Evolutionary conservation across 768 basidiomycete genomes (phyloP), one percentile per base, ranked within the genome.

Genomic region (Amanita pseudoporphyria): DNA sequence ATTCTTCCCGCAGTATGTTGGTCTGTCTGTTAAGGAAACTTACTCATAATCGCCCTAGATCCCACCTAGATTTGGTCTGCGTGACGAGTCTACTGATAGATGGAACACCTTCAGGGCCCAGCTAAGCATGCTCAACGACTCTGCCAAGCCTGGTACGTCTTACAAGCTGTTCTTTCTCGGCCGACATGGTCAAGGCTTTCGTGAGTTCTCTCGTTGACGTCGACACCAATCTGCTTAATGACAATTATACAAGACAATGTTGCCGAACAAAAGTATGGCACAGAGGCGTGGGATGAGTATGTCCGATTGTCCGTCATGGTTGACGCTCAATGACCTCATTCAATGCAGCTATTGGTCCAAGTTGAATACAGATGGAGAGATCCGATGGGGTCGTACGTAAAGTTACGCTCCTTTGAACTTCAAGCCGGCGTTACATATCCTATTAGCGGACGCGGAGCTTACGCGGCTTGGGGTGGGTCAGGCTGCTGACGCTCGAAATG

Each of bases 161-260:
- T 82, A 81, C 65, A 89, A 87, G 56, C 67, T 84, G 10, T 66
- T 88, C 48, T 76, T 82, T 51, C 62, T 87, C 1, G 76, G 75
- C 2, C 69, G 87, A 54, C 87, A 90, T 53, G 87, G 87, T 1
- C 68, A 88, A 62, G 87, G 84, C 48, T 77, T 72, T 56, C 85
- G 85, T 86, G 61, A 55, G 82, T 67, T 3, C 56, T 30, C 39
- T 13, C 12, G n/a, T 37, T 45, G 10, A 21, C 13, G 26, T 30
- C 21, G 49, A 38, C 14, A 10, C 36, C n/a, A n/a, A n/a, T n/a
- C 24, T 14, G 22, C 18, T 40, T 49, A 10, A 52, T 49, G 30
- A 31, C 10, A 4, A 28, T 6, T 18, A 28, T 35, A 38, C 54
- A 14, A 87, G 84, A 89, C 64, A 89, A 89, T 54, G 71, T 82